Base-by-base conservation (phyloP, 1,284 basidiomycete genomes). In the Papiliotrema nemorosa region DNA sequence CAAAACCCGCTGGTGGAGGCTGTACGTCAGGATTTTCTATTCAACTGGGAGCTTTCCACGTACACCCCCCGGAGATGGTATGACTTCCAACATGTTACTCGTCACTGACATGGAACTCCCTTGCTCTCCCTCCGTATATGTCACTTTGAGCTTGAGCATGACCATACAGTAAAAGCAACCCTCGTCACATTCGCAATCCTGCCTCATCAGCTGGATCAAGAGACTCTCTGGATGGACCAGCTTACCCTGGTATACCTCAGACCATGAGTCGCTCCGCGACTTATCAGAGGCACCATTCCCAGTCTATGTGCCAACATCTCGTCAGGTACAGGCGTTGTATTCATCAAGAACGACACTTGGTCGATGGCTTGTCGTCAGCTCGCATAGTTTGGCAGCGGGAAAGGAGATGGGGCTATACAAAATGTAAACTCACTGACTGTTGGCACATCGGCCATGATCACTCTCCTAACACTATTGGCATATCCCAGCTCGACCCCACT, bases 261-360 rank as follows among this genome's bases (percentile, higher is more conserved):
- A 16, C 84, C 86, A 65, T 90, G 86, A 50, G 88, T 87, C 58
- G 88, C 92, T 57, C 85, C 86, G 39, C 82, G 78, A 70, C 90
- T 94, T 42, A 88, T 79, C 20, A 99, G 78, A 6, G 96, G 96
- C 21, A 99, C 81, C 83, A 97, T 86, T 21, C 96, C 96, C 22
- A 99, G 79, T 39, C 96, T 83, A 74, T 99, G 96, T 0, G 92
- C 90, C 55, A 99, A 86, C 78, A 96, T 96, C 77, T 99, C 96
- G 75, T 99, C 96, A 1, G 94, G 89, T 29, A 99, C 77, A 3
- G 97, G 93, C 0, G 88, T 86, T 7, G 91, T 94, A 72, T 99
- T 99, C 51, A 83, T 82, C 57, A 87, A 81, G 60, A 98, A 87
- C 71, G 94, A 89, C 3, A 98, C 94, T 76, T 94, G 86, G 77